Evolutionary conservation across 2,329 filamentous ascomycete genomes (phyloP).

Genomic region (Ambrosiella beaveri): DNA sequence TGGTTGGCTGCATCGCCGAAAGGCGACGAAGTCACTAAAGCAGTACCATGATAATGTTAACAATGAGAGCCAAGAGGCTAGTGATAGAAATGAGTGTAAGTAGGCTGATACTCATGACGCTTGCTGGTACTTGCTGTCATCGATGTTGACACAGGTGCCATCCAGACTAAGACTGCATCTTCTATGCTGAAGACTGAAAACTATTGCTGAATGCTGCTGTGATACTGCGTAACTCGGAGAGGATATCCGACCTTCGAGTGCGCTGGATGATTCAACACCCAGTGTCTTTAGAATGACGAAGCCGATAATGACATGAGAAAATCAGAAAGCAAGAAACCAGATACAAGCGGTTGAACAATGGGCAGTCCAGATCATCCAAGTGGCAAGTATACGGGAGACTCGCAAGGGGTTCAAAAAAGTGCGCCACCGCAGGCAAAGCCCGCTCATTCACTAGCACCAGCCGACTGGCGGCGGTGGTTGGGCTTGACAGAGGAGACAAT

Average conservation of each 20-base stretch:
- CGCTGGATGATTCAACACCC: background rate
- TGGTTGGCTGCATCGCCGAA: background rate
- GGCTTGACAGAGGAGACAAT: conserved; percentile 16
- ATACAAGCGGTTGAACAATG: background rate
- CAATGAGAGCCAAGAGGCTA: background rate
- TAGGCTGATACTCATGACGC: background rate
- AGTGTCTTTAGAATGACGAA: background rate
- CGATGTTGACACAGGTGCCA: background rate
- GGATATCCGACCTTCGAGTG: background rate
- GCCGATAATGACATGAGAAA: background rate
- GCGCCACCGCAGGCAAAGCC: background rate
- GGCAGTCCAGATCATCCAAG: background rate
- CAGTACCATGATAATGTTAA: background rate
- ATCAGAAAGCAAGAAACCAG: background rate
- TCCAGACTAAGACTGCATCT: background rate
- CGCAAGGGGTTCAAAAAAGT: conserved; percentile 4
- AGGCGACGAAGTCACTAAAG: background rate
- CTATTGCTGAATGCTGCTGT: background rate
- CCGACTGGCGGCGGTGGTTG: conserved; percentile 13
- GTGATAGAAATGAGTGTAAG: background rate
- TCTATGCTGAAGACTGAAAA: background rate
- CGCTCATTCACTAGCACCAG: conserved; percentile 1
- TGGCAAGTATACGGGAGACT: background rate
- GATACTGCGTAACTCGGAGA: background rate
- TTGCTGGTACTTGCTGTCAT: background rate